Base-by-base conservation (phyloP, 371 early-diverging fungal species). In the Mucor piriformis region DNA sequence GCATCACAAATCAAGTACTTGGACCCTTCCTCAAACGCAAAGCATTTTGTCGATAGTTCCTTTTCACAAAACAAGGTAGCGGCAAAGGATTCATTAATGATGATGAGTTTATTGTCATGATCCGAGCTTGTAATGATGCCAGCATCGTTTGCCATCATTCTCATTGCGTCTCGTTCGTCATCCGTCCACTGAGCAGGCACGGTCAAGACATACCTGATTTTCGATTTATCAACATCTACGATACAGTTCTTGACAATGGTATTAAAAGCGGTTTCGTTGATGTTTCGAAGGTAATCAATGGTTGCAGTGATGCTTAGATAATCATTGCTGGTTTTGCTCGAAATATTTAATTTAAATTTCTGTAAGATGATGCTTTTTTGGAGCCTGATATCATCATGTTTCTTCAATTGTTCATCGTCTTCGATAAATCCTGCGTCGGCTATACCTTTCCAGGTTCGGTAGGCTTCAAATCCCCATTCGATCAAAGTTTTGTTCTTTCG, bases 181-280 rank as follows among this genome's bases (percentile, higher is more conserved):
- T 79, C 79, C 2, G 70, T 59, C 79, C 79, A 79, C 59, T 72
- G 70, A 29, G 79, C 74, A 20, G 79, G 76, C 0, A 79, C 76
- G 0, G 79, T 79, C 13, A 79, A 54, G 33, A 60, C 21, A 37
- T 43, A 60, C 13, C 60, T 44, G n/a, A 53, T 60, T 18, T 37
- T 35, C 4, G 34, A 44, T 29, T 46, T 52, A 32, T 40, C 38
- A 37, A 44, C 35, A 2, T 18, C 25, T 6, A 11, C 12, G 20
- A 43, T 16, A 16, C 21, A 15, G 4, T 3, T 21, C 0, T 18
- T 27, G 2, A 37, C 29, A 7, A 50, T 43, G 16, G 23, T 24
- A 23, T 43, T 38, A 18, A 29, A 60, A 10, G 46, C 42, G 3
- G 43, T 21, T 7, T 60, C 53, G 13, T 60, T 44, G 2, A 60